Conservation (phyloP, 2,329 filamentous ascomycete genomes). For the Bipolaris victoriae region DNA sequence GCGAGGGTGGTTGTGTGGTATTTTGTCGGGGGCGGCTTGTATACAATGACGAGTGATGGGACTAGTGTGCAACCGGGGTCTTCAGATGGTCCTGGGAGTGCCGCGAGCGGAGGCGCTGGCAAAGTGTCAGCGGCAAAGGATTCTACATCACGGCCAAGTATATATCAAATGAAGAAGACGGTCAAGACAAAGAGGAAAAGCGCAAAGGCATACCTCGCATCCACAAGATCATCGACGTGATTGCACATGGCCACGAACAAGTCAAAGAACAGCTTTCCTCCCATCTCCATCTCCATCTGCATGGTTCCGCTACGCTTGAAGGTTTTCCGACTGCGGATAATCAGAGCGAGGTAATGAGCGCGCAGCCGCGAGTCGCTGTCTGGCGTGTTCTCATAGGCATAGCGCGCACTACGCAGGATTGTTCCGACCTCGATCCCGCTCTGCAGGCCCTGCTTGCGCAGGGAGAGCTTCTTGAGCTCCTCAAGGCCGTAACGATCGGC, state of each 20-base stretch:
- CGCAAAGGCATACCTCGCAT: conserved; percentile 64
- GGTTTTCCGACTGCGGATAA: conserved; percentile 95
- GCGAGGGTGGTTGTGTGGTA: conserved; percentile 5
- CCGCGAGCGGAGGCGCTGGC: conserved; percentile 28
- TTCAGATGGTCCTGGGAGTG: conserved; percentile 38
- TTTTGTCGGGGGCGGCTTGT: conserved; percentile 21
- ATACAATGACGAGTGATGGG: conserved; percentile 21
- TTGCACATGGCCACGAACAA: conserved; percentile 98
- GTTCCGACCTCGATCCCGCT: conserved; percentile 89
- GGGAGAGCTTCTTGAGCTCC: conserved; percentile 86
- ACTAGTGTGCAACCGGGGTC: conserved; percentile 18
- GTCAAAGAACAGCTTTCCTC: conserved; percentile 96
- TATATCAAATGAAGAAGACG: not conserved
- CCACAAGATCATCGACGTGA: conserved; percentile 94
- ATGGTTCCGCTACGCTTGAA: conserved; percentile 98
- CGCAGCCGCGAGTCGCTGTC: conserved; percentile 90
- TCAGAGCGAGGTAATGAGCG: conserved; percentile 95
- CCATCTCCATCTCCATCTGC: conserved; percentile 97
- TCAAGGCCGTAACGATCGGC: conserved; percentile 90
- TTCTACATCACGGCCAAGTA: conserved; percentile 11
- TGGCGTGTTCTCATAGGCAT: conserved; percentile 93
- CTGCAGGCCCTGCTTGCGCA: conserved; percentile 94
- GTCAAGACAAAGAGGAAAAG: conserved; percentile 21
- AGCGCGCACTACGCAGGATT: conserved; percentile 90
- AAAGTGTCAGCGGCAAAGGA: conserved; percentile 19